phyloP scores from a whole-genome alignment of 768 basidiomycete genomes.

The Russula abietina region DNA sequence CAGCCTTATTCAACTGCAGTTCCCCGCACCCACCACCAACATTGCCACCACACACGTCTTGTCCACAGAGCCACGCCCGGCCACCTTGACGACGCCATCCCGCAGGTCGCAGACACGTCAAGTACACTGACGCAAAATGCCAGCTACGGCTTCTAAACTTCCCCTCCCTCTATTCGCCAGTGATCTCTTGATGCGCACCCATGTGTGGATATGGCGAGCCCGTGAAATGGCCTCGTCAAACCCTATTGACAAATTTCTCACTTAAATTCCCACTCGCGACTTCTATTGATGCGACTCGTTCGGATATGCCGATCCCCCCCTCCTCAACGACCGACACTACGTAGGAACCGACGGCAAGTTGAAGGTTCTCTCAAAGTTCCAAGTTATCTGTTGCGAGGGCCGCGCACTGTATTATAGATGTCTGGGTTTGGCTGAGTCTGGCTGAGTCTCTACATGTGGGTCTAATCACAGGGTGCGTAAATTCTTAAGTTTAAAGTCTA shows the following conservation, averaged over 20 bases:
- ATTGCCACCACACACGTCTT: background rate
- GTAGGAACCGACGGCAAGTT: background rate
- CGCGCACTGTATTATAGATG: background rate
- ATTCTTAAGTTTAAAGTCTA: no score
- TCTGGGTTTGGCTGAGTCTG: background rate
- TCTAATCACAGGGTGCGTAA: background rate
- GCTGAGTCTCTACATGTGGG: background rate
- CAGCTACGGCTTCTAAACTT: background rate
- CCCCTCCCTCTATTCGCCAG: background rate
- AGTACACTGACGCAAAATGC: background rate
- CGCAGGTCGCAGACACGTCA: background rate
- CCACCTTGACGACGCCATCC: background rate
- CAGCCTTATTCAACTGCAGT: background rate
- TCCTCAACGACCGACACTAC: background rate
- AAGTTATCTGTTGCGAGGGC: background rate
- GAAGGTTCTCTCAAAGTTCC: background rate
- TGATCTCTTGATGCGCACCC: background rate
- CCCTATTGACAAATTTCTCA: background rate
- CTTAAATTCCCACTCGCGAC: background rate
- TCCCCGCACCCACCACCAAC: background rate
- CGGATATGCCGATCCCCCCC: background rate
- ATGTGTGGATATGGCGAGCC: background rate
- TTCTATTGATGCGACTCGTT: constrained; percentile 2
- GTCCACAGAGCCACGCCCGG: background rate
- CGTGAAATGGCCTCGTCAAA: background rate